phyloP scores from a whole-genome alignment of 2,329 filamentous ascomycete genomes.

The Fusarium falciforme region DNA sequence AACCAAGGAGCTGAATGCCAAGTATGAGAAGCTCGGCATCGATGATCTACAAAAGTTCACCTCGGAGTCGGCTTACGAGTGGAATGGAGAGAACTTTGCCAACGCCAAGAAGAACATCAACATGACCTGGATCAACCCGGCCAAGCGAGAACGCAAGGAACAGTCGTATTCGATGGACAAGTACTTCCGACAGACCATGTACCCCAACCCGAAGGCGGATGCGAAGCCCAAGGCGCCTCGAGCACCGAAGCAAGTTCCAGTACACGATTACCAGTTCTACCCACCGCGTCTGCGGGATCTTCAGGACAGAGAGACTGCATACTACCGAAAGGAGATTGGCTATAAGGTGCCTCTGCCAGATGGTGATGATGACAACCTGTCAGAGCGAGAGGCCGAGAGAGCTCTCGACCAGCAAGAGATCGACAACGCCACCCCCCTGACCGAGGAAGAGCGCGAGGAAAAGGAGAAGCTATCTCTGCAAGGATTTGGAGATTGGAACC shows the following conservation, averaged over 20 bases:
- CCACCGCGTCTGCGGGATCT: constrained; percentile 84
- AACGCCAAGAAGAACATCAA: constrained; percentile 92
- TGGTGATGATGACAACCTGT: constrained; percentile 86
- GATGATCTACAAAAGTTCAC: constrained; percentile 98
- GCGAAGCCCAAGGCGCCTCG: constrained; percentile 95
- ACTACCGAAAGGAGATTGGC: constrained; percentile 93
- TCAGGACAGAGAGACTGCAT: constrained; percentile 96
- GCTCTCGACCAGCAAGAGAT: constrained; percentile 91
- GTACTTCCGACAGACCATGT: constrained; percentile 93
- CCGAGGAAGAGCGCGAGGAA: constrained; percentile 87
- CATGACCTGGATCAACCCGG: constrained; percentile 96
- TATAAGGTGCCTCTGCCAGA: constrained; percentile 94
- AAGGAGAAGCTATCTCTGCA: constrained; percentile 85
- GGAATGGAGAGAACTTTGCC: constrained; percentile 97
- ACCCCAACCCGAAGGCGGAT: constrained; percentile 82
- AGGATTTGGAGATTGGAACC: constrained; percentile 95
- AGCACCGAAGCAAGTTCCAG: constrained; percentile 89
- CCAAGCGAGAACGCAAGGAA: constrained; percentile 98
- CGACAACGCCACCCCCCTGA: constrained; percentile 88
- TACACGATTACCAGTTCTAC: constrained; percentile 99
- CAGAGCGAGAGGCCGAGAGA: constrained; percentile 87
- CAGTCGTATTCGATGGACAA: constrained; percentile 99
- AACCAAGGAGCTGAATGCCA: constrained; percentile 89
- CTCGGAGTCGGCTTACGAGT: constrained; percentile 97
- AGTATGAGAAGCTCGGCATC: constrained; percentile 96